Evolutionary conservation across 2,329 filamentous ascomycete genomes (phyloP), one percentile per base, ranked within the genome.

Genomic region (Epicoccum sorghinum): DNA sequence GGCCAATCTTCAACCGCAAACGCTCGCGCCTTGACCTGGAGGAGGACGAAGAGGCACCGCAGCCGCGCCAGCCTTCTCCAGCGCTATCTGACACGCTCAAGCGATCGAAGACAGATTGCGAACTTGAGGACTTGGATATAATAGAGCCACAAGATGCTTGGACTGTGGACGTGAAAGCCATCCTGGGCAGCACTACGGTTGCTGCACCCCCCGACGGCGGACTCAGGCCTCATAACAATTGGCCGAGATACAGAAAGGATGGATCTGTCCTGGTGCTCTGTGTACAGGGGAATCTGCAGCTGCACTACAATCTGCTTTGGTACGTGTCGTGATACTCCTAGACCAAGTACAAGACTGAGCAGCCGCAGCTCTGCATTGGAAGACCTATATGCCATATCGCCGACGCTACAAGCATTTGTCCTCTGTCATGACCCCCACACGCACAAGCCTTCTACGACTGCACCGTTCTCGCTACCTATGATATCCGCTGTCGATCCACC

Each of bases 241-340:
- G 61, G 55, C 42, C 48, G 36, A 66, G 59, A 12, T 70, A 66
- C 43, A 30, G 24, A 24, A 53, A 46, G 41, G 62, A 46, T 7
- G 41, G 56, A 4, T 69, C 65, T 1, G 59, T 68, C 9, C 14
- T 68, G 8, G 62, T 75, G 7, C 47, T 75, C 0, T 74, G 71
- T 48, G 69, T 75, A 23, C 70, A 74, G 47, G 72, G 71, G 4
- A 69, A 69, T 44, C 53, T 70, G 37, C 65, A 70, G 25, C 44
- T 70, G 36, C 72, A 75, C 45, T 74, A 73, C 41, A 67, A 75
- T 23, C 55, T 75, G 13, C 57, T 75, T 9, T 74, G 72, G 72
- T 73, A 67, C 47, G 59, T 32, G 8, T 12, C 9, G 22, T n/a
- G 7, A 29, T 33, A 30, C 40, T 25, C 14, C 13, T 7, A 13